Evolutionary conservation across 1,139 yeast species (phyloP).

Genomic region (Nakaseomyces glabratus): DNA sequence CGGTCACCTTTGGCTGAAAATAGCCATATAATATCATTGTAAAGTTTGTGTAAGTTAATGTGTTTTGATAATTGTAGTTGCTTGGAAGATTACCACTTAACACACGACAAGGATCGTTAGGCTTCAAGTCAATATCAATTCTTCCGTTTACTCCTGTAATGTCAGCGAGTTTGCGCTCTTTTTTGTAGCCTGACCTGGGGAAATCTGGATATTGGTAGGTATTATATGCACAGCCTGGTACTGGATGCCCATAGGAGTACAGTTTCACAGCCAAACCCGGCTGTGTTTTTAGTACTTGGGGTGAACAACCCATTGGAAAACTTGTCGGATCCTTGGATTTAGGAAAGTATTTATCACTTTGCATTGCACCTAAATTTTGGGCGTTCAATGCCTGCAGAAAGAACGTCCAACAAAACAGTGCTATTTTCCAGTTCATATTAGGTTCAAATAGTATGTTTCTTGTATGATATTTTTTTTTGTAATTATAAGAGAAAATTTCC

Average conservation of each 20-base stretch:
- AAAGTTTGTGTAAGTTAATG: not conserved
- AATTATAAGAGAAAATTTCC: too few species aligned
- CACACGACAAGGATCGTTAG: not conserved
- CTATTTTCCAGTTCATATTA: too few species aligned
- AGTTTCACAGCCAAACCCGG: not conserved
- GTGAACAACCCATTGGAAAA: too few species aligned
- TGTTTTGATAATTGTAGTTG: not conserved
- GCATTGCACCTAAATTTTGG: too few species aligned
- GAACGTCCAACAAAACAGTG: too few species aligned
- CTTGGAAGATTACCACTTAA: not conserved
- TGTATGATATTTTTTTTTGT: too few species aligned
- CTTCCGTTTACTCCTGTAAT: not conserved
- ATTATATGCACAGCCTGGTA: not conserved
- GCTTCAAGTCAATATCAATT: not conserved
- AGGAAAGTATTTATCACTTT: too few species aligned
- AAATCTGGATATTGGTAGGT: not conserved
- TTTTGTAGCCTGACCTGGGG: not conserved
- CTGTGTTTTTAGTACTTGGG: not conserved
- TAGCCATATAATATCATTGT: not conserved
- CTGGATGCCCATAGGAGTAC: not conserved
- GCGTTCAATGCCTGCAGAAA: too few species aligned
- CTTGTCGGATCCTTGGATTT: too few species aligned
- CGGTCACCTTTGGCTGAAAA: not conserved
- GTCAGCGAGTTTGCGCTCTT: not conserved
- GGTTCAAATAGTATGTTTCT: too few species aligned